Conservation (phyloP, 2,329 filamentous ascomycete genomes). For the Neophaeococcomyces mojaviensis region DNA sequence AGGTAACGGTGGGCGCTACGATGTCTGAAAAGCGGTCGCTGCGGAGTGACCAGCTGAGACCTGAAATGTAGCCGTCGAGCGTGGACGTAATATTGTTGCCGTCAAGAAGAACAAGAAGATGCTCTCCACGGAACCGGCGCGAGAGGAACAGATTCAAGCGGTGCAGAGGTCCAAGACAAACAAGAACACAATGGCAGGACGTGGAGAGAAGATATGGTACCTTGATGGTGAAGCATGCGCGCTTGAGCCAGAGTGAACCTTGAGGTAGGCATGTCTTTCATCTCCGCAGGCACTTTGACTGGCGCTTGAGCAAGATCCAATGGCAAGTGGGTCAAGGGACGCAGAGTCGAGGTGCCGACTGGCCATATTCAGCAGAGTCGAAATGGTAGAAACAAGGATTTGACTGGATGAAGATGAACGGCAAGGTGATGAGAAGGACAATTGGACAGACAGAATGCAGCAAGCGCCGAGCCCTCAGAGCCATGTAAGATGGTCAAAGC, state of each 20-base stretch:
- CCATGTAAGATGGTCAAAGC: not conserved
- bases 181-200: constrained; percentile 7
- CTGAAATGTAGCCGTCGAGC: not conserved
- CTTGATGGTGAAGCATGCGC: not conserved
- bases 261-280: constrained; percentile 9
- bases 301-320: constrained; percentile 7
- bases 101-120: constrained; percentile 5
- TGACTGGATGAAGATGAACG: constrained; percentile 5
- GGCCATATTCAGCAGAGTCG: not conserved
- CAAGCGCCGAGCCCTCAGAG: constrained; percentile 1
- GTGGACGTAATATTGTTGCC: not conserved
- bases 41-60: not conserved
- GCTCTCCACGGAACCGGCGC: constrained; percentile 24
- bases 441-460: constrained; percentile 2
- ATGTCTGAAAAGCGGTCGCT: constrained; percentile 6
- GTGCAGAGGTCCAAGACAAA: constrained; percentile 6
- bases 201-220: constrained; percentile 7
- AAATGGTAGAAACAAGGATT: not conserved
- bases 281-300: constrained; percentile 2
- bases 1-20: not conserved
- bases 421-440: constrained; percentile 6
- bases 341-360: constrained; percentile 2
- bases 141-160: constrained; percentile 13
- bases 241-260: constrained; percentile 3
- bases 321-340: not conserved